Base-by-base conservation (phyloP, 768 basidiomycete species). In the Boletus tylopilopsis region DNA sequence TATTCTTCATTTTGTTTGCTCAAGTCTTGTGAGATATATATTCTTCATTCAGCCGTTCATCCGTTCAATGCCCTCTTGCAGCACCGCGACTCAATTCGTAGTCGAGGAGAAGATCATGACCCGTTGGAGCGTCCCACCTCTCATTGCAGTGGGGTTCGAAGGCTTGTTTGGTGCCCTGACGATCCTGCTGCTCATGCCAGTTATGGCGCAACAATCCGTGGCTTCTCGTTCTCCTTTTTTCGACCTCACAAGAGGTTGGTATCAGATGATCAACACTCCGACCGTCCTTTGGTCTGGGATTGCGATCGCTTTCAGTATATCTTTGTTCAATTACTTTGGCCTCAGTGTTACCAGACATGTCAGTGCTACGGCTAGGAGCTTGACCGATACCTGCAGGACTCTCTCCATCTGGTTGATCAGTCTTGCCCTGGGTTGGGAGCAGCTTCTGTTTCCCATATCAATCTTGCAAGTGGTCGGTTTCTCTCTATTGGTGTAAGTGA, bases 61-160 rank as follows among this genome's bases (percentile, higher is more conserved):
- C 42, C 39, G 12, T 30, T 50, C 4, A 56, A 21, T 52, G 32
- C 33, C 50, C n/a, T 33, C 51, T 54, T 56, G 39, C 50, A 94
- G 90, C 73, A 89, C 90, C 24, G 93, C 93, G 47, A 81, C 83
- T 10, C 93, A 94, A 66, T 94, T 94, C 64, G 94, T 97, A 38
- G 78, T 96, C 15, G 96, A 98, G 76, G 95, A 97, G 72, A 94
- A 90, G 74, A 94, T 98, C 59, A 85, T 98, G 87, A 74, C 81
- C 62, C 80, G 79, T 42, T 94, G 95, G 73, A 76, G 82, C 29
- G 86, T 97, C 34, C 81, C 84, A 39, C 95, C 96, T 13, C 78
- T 98, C 32, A 81, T 93, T 50, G 94, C 95, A 11, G 96, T 98
- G 53, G 94, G 94, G 21, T 90, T 79, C 54, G 96, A 99, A 71